A percentile compares a stretch with the other conserved stretches of the same genome.
phyloP scores from a whole-genome alignment of 768 basidiomycete genomes.

The Termitomyces sp. region DNA sequence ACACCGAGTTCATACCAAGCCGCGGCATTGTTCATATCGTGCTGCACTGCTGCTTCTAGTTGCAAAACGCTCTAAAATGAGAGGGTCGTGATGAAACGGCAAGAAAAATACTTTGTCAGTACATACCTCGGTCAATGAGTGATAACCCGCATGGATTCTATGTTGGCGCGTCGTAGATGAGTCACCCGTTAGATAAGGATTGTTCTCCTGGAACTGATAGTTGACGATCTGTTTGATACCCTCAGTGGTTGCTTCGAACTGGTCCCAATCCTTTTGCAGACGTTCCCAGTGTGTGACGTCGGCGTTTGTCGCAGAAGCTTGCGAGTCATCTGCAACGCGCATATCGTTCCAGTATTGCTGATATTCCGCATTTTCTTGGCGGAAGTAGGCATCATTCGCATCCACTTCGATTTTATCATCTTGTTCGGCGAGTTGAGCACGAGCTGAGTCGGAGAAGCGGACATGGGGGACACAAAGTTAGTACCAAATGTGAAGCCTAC shows the following conservation, averaged over 20 bases:
- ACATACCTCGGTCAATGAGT: constrained; percentile 39
- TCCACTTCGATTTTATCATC: constrained; percentile 24
- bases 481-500: neutral
- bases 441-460: constrained; percentile 5
- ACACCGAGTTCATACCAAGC: constrained; percentile 94
- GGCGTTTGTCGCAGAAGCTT: constrained; percentile 13
- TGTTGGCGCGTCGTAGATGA: constrained; percentile 49
- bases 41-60: constrained; percentile 85
- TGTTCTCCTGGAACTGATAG: constrained; percentile 74
- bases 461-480: neutral
- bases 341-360: constrained; percentile 42
- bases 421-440: neutral
- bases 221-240: constrained; percentile 52
- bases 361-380: constrained; percentile 67
- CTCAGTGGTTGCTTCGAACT: constrained; percentile 66
- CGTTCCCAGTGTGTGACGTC: constrained; percentile 50
- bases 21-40: constrained; percentile 58
- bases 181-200: constrained; percentile 71
- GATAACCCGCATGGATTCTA: constrained; percentile 29
- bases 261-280: constrained; percentile 77
- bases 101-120: neutral
- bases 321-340: constrained; percentile 15
- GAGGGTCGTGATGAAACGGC: constrained; percentile 13
- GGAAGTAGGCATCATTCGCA: constrained; percentile 63
- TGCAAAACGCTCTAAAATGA: constrained; percentile 71